Conservation (phyloP, 2,329 filamentous ascomycete genomes). For the Penicillium sp. region DNA sequence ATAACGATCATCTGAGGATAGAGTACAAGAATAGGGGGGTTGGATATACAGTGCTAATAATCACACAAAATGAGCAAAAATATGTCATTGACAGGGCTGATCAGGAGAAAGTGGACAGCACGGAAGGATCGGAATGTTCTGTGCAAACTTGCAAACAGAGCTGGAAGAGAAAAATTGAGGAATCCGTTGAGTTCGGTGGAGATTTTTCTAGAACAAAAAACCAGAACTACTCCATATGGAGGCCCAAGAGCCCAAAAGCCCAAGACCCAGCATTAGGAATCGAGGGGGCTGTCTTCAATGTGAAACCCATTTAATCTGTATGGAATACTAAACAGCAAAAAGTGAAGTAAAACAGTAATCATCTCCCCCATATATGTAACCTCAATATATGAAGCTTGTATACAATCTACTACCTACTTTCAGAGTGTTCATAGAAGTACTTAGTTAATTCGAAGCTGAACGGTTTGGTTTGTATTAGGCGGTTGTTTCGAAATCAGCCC, state of each 20-base stretch:
- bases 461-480: neutral
- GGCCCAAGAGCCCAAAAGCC: conserved; percentile 4
- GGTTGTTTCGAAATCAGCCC: neutral
- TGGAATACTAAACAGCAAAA: neutral
- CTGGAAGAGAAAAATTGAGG: conserved; percentile 17
- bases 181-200: conserved; percentile 15
- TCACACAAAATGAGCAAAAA: neutral
- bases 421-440: neutral
- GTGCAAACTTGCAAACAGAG: conserved; percentile 16
- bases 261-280: conserved; percentile 1
- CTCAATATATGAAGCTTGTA: too few relatives aligned
- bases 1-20: neutral
- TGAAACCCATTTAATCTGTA: conserved; percentile 9
- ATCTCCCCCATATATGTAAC: neutral
- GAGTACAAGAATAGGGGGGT: conserved; percentile 1
- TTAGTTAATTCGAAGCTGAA: conserved; percentile 14
- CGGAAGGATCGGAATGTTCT: conserved; percentile 12
- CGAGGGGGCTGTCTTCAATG: conserved; percentile 5
- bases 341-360: neutral
- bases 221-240: neutral
- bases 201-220: conserved; percentile 22
- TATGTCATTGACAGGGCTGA: conserved; percentile 8
- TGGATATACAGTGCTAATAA: neutral
- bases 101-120: conserved; percentile 9
- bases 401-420: neutral